phyloP scores from a whole-genome alignment of 2,329 filamentous ascomycete genomes.

The Albifimbria verrucaria region DNA sequence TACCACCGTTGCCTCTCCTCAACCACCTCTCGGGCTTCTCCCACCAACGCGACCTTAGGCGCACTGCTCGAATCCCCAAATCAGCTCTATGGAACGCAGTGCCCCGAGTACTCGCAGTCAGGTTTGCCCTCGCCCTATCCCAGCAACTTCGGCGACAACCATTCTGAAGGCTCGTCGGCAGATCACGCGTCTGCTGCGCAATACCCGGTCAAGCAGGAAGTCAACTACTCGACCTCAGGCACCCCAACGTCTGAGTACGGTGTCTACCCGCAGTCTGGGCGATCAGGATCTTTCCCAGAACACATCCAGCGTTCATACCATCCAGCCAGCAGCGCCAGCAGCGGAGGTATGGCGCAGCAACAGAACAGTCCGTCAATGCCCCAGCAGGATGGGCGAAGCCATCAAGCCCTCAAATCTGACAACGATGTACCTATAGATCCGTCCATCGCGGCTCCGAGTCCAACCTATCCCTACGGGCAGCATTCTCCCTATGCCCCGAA shows the following conservation, averaged over 20 bases:
- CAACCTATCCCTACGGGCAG: conserved; percentile 78
- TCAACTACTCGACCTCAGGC: conserved; percentile 71
- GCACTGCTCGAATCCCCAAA: conserved; percentile 18
- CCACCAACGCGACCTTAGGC: conserved; percentile 22
- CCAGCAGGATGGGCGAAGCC: conserved; percentile 76
- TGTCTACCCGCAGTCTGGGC: conserved; percentile 70
- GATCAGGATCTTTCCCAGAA: conserved; percentile 82
- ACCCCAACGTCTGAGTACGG: conserved; percentile 90
- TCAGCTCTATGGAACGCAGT: conserved; percentile 55
- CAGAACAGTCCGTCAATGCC: conserved; percentile 95
- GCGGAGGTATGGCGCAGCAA: conserved; percentile 92
- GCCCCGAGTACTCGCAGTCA: conserved; percentile 80
- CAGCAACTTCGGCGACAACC: conserved; percentile 62
- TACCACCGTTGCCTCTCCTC: too few species aligned
- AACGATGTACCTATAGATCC: conserved; percentile 98
- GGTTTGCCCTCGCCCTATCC: conserved; percentile 77
- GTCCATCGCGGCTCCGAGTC: conserved; percentile 89
- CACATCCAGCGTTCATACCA: conserved; percentile 85
- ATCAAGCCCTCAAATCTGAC: conserved; percentile 90
- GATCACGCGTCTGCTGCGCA: conserved; percentile 93
- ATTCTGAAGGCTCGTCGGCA: conserved; percentile 84
- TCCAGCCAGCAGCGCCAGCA: conserved; percentile 69
- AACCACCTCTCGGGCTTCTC: conserved; percentile 6
- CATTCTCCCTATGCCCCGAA: conserved; percentile 85
- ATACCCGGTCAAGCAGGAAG: conserved; percentile 80